Conservation (phyloP, 1,284 basidiomycete species). For the Ceratobasidium theobromae region DNA sequence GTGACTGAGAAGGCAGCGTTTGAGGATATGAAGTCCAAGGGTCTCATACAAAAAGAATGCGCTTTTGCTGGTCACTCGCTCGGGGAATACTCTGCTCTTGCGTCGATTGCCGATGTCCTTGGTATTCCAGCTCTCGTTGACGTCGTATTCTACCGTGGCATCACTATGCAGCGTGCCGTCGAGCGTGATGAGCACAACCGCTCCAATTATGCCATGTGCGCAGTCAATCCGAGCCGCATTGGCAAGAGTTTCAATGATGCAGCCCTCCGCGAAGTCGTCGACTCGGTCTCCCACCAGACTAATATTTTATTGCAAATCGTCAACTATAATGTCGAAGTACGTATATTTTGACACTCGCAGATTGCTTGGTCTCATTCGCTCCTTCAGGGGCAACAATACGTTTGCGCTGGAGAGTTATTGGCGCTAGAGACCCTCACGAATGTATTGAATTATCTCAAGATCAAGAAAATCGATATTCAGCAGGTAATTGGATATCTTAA, state of each 20-base stretch:
- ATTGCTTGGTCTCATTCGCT: slow-evolving; percentile 7
- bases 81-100: slow-evolving; percentile 96
- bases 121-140: slow-evolving; percentile 96
- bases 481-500: slow-evolving; percentile 59
- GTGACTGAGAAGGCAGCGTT: slow-evolving; percentile 98
- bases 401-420: slow-evolving; percentile 94
- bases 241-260: slow-evolving; percentile 91
- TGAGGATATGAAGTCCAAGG: slow-evolving; percentile 96
- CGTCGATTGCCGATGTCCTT: slow-evolving; percentile 94
- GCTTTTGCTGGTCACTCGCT: slow-evolving; percentile 97
- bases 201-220: slow-evolving; percentile 98
- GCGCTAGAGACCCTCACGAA: slow-evolving; percentile 93
- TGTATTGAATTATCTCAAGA: slow-evolving; percentile 94
- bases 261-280: slow-evolving; percentile 92
- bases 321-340: slow-evolving; percentile 94
- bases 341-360: slow-evolving; percentile 37
- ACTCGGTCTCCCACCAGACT: slow-evolving; percentile 77
- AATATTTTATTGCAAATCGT: slow-evolving; percentile 90
- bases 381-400: slow-evolving; percentile 92
- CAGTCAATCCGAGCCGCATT: slow-evolving; percentile 94
- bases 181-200: slow-evolving; percentile 91
- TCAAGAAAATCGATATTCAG: slow-evolving; percentile 94
- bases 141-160: slow-evolving; percentile 98
- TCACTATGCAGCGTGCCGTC: slow-evolving; percentile 98
- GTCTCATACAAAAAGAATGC: slow-evolving; percentile 88